Conservation (phyloP, 2,329 filamentous ascomycete genomes). For the Atkinsonella texensis region DNA sequence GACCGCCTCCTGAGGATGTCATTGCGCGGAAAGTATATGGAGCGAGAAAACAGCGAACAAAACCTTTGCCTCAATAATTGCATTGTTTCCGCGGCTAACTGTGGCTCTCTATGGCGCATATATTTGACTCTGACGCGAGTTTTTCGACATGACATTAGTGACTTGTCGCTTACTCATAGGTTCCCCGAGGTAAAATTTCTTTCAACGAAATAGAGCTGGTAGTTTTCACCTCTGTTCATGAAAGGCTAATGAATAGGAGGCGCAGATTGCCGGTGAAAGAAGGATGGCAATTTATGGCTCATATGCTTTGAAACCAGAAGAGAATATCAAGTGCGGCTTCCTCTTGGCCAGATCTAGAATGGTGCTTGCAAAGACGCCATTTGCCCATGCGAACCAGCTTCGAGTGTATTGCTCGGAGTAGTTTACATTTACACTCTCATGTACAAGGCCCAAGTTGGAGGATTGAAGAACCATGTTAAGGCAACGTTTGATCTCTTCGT, state of each 20-base stretch:
- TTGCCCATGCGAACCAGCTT: conserved; percentile 97
- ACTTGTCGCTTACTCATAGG: not conserved
- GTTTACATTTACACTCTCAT: conserved; percentile 86
- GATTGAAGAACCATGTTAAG: conserved; percentile 64
- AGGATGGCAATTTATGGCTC: conserved; percentile 24
- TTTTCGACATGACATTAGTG: not conserved
- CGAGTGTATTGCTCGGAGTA: conserved; percentile 56
- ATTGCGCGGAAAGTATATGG: too few relatives aligned
- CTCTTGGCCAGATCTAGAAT: conserved; percentile 80
- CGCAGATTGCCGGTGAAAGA: not conserved
- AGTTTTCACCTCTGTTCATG: too few relatives aligned
- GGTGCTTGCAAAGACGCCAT: conserved; percentile 88
- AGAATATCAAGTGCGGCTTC: conserved; percentile 82
- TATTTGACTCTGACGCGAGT: not conserved
- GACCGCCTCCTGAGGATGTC: too few relatives aligned
- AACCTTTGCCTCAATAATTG: not conserved
- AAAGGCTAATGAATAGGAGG: too few relatives aligned
- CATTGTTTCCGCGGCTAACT: not conserved
- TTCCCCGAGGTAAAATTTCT: not conserved
- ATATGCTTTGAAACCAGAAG: conserved; percentile 48
- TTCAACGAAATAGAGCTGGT: too few relatives aligned
- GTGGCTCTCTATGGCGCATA: not conserved
- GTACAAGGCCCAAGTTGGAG: conserved; percentile 67
- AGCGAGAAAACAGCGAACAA: too few relatives aligned
- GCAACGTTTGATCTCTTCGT: conserved; percentile 66